These are phyloP conservation scores for Neofusicoccum kwambonambiense DNA, from an alignment of 2,329 filamentous ascomycete species.

Conservation along the genomic window DNA sequence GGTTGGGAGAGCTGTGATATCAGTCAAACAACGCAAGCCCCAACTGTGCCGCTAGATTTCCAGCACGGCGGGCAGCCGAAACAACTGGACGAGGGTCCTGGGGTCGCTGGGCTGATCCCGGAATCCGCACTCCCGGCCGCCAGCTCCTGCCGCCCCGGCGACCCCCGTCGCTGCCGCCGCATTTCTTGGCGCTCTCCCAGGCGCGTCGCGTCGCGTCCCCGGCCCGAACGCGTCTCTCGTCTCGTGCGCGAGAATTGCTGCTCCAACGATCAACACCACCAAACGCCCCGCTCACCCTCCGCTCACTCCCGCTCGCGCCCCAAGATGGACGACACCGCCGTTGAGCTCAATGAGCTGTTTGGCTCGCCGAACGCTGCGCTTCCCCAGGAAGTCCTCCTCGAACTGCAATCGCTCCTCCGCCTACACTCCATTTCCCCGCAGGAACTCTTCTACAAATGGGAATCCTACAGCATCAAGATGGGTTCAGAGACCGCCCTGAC, in stretches of 20 bases:
- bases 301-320: background rate
- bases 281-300: background rate
- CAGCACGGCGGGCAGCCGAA: background rate
- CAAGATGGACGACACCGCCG: slow-evolving; percentile 50
- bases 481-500: slow-evolving; percentile 74
- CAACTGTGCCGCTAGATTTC: background rate
- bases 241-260: background rate
- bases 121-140: background rate
- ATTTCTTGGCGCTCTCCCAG: slow-evolving; percentile 1
- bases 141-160: background rate
- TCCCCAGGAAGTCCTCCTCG: slow-evolving; percentile 72
- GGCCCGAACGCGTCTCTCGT: background rate
- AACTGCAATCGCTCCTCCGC: slow-evolving; percentile 82
- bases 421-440: slow-evolving; percentile 78
- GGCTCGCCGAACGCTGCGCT: slow-evolving; percentile 54
- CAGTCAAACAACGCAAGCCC: background rate
- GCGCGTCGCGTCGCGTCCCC: slow-evolving; percentile 24
- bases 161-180: background rate
- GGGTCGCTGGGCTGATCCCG: background rate
- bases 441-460: slow-evolving; percentile 98
- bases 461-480: slow-evolving; percentile 96
- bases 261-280: slow-evolving; percentile 1
- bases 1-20: background rate
- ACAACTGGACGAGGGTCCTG: background rate
- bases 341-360: slow-evolving; percentile 61